Evolutionary conservation across 164 flowering plant species (phyloP).

Genomic region (Saururus chinensis): DNA sequence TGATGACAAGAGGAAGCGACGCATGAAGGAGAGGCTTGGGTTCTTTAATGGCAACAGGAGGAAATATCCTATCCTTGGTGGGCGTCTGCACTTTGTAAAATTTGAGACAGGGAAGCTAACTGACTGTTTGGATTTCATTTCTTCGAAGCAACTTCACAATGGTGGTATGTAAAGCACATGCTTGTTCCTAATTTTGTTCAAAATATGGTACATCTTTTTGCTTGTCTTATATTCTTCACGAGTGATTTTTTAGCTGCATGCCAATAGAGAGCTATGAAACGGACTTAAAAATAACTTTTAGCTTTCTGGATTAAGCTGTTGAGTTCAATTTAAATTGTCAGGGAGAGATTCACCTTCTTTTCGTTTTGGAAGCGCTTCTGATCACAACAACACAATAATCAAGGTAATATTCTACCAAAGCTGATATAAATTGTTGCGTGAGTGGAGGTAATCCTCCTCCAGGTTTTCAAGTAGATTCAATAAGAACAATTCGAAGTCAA

Average conservation of each 20-base stretch:
- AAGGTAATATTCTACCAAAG: constrained; percentile 44
- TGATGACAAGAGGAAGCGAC: constrained; percentile 59
- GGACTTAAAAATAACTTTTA: no score
- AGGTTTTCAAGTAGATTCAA: background rate
- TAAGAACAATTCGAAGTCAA: background rate
- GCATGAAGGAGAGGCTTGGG: constrained; percentile 52
- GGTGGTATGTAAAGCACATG: constrained; percentile 36
- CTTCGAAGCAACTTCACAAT: constrained; percentile 86
- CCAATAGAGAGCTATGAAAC: no score
- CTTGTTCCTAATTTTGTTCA: constrained; percentile 1
- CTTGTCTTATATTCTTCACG: no score
- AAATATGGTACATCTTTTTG: constrained; percentile 1
- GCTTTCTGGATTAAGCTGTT: no score
- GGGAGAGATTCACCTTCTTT: constrained; percentile 51
- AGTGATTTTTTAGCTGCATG: no score
- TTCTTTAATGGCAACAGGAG: constrained; percentile 62
- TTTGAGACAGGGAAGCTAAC: constrained; percentile 89
- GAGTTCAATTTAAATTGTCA: constrained; percentile 9
- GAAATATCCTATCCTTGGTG: constrained; percentile 93
- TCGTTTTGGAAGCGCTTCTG: constrained; percentile 28
- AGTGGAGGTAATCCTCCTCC: background rate
- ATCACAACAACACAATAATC: constrained; percentile 44
- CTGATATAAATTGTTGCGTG: background rate
- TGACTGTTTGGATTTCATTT: constrained; percentile 85
- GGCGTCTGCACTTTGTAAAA: constrained; percentile 95